Base-by-base conservation (phyloP, 345 rosid species). In the Euphorbia pulcherrima region DNA sequence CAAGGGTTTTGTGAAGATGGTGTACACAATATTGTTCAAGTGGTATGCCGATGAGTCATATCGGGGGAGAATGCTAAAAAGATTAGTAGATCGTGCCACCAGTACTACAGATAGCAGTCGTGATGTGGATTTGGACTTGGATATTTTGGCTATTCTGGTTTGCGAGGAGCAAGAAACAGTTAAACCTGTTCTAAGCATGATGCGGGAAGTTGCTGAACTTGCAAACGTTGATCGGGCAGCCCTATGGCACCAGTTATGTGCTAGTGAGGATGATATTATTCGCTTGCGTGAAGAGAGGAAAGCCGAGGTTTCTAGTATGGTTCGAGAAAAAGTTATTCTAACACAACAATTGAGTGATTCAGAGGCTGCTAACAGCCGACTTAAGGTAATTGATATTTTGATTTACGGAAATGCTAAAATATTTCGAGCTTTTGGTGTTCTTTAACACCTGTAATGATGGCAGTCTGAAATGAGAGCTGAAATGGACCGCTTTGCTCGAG, bases 381-480 rank as follows among this genome's bases (percentile, higher is more conserved):
- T 88, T 51, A 95, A 90, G 97, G 99, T 95, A 54, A 59, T 57
- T 77, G 66, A 69, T 73, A 61, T 68, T n/a, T n/a, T 5, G 26
- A 54, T 65, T 12, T 54, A 61, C 39, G 50, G 63, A 60, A 64
- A 68, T 65, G 71, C 65, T 65, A 39, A 40, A 20, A 7, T 29
- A 20, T 64, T 16, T 55, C 9, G 20, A 60, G 59, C 64, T 72
- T 44, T 47, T 33, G 50, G 40, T 0, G 65, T 47, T 57, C 60
- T 20, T 69, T 76, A 41, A 72, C 33, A 28, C 35, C 47, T 70
- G 65, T 55, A 60, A 57, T 74, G 62, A 70, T 86, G 80, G 56
- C 90, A 95, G 99, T 80, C 88, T 68, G 98, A 95, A 76, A 84
- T 86, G 94, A 95, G 78, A 80, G 88, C 87, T 72, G 99, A 88